A percentile compares a stretch with the other conserved stretches of the same genome.
These are phyloP conservation scores for Agrostemma githago DNA, from an alignment of 148 eudicot genomes.

Conservation along the genomic window DNA sequence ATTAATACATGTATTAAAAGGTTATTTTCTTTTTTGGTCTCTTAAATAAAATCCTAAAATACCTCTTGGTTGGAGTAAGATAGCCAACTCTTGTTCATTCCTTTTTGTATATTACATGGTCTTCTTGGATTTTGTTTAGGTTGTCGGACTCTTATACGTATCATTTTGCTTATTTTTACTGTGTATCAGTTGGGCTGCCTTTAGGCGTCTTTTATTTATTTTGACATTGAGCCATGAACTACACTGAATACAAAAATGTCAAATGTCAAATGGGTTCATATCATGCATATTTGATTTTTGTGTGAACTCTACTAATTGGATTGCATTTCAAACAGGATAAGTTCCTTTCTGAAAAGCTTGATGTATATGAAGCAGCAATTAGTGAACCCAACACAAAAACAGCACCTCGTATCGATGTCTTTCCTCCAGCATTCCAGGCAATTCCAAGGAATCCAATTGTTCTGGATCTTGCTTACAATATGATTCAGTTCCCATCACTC, in stretches of 20 bases:
- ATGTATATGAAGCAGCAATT: constrained; percentile 69
- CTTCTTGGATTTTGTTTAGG: not conserved
- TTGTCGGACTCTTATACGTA: not conserved
- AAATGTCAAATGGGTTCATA: not conserved
- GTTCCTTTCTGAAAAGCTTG: constrained; percentile 71
- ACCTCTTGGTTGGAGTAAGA: no score
- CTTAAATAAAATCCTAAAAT: no score
- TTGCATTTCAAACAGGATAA: constrained; percentile 45
- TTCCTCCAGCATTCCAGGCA: constrained; percentile 74
- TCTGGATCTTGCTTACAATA: constrained; percentile 70
- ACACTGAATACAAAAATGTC: not conserved
- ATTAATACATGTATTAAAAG: no score
- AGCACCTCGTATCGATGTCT: constrained; percentile 58
- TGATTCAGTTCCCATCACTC: constrained; percentile 80
- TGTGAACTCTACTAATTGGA: not conserved
- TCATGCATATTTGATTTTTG: not conserved
- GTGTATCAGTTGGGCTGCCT: not conserved
- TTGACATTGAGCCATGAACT: not conserved
- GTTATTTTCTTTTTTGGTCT: no score
- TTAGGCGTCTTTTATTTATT: not conserved
- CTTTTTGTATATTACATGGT: no score
- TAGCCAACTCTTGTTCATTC: no score
- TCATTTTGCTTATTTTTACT: no score
- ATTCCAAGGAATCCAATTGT: constrained; percentile 73
- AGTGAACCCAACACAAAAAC: constrained; percentile 55